A percentile compares a stretch with the other conserved stretches of the same genome.
Evolutionary conservation across 2,329 filamentous ascomycete species (phyloP).

Genomic region (Camillea tinctor): DNA sequence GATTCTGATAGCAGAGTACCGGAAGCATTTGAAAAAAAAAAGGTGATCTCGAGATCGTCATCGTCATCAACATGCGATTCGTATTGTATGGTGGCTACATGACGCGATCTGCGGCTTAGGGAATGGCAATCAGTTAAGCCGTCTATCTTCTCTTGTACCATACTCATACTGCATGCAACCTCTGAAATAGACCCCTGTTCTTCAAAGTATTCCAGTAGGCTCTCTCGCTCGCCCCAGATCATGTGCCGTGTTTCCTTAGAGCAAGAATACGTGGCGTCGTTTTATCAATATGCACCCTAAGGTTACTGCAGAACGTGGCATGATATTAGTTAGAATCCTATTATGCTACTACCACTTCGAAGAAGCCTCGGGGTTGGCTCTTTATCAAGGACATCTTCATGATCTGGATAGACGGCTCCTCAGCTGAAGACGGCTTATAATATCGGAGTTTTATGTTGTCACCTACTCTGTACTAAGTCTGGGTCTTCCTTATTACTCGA

Average conservation of each 20-base stretch:
- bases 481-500: background rate
- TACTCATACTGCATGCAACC: background rate
- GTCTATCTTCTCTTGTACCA: background rate
- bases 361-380: background rate
- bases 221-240: background rate
- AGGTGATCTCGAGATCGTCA: conserved; percentile 3
- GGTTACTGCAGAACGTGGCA: background rate
- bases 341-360: background rate
- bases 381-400: background rate
- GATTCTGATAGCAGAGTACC: conserved; percentile 22
- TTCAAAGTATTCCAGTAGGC: background rate
- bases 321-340: background rate
- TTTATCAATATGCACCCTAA: background rate
- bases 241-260: background rate
- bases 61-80: conserved; percentile 4
- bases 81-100: conserved; percentile 14
- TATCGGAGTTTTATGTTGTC: background rate
- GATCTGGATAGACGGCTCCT: background rate
- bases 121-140: background rate
- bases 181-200: background rate
- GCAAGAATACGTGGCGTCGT: background rate
- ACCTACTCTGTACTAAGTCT: background rate
- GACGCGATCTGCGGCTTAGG: conserved; percentile 23
- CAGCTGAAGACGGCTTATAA: background rate
- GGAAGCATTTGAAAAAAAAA: conserved; percentile 14